Evolutionary conservation across 345 rosid species (phyloP), one percentile per base, ranked within the genome.

Genomic region (Orychophragmus violaceus): DNA sequence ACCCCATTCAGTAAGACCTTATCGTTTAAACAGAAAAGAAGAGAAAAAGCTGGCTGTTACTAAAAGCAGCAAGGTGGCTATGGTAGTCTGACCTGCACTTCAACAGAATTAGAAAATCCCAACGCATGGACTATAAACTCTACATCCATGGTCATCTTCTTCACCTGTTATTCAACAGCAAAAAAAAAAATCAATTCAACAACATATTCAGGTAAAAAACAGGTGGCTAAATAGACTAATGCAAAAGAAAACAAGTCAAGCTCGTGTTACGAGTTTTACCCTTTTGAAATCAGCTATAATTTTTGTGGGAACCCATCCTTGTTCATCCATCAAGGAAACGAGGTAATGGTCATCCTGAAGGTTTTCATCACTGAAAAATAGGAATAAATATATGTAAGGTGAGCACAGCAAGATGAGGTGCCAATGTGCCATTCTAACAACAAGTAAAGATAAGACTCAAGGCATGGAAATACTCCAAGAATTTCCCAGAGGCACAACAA

Each of bases 231-330:
- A 44, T 14, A 46, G n/a, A 63, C 6, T 17, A 56, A 56, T 39
- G n/a, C 30, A 62, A 69, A 29, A 28, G 10, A 58, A 64, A 46
- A 28, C 65, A 53, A 57, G 60, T 36, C 52, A 55, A 28, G 42
- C 37, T 55, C 13, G 9, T 49, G 46, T 29, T 29, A 63, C 14
- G 36, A 57, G 12, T 1, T 74, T 53, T 83, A 94, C 99, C 92
- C 97, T 86, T 68, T 89, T 90, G 59, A 95, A 95, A 70, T 82
- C 87, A 0, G 97, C 95, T 72, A 95, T 78, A 12, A 48, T 65
- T 29, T 84, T 72, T 25, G 81, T 77, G 16, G 89, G 82, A 79
- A 87, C 99, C 97, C 97, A 87, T 65, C 99, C 99, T 67, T 87
- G 82, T 67, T 82, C 82, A 78, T 95, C 99, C 99, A 95, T 88